Conservation (phyloP, 257 asterid species). For the Plectranthus barbatus region DNA sequence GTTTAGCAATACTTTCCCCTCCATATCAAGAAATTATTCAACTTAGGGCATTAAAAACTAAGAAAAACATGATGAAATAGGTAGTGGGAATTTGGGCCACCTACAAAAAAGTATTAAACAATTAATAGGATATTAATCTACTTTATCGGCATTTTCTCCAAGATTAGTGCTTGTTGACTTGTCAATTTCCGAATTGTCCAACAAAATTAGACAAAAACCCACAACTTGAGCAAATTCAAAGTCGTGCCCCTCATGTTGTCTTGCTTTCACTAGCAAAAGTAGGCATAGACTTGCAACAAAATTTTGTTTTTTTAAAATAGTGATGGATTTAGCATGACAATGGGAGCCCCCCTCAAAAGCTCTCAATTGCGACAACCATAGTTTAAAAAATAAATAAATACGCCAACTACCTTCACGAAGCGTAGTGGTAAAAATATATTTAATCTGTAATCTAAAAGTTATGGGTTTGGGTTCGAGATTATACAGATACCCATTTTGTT, state of each 20-base stretch:
- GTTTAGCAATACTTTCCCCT: too few relatives aligned
- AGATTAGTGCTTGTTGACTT: neutral
- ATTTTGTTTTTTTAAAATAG: neutral
- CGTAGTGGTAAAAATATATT: too few relatives aligned
- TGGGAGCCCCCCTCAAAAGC: too few relatives aligned
- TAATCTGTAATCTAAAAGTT: too few relatives aligned
- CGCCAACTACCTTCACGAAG: too few relatives aligned
- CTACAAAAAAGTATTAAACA: neutral
- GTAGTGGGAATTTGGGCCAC: conserved; percentile 12
- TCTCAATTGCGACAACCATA: too few relatives aligned
- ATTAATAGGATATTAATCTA: neutral
- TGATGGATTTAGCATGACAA: too few relatives aligned
- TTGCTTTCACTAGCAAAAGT: neutral
- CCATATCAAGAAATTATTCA: neutral
- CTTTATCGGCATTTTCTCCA: neutral
- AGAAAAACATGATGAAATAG: neutral
- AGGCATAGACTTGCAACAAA: neutral
- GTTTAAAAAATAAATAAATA: too few relatives aligned
- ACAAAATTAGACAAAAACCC: conserved; percentile 2
- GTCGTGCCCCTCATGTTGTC: neutral
- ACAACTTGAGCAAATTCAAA: conserved; percentile 1
- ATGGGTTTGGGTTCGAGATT: too few relatives aligned
- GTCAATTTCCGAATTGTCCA: conserved; percentile 1
- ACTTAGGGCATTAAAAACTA: neutral
- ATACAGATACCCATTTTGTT: neutral